Evolutionary conservation across 2,329 filamentous ascomycete genomes (phyloP).

Genomic region (Coniosporium tulheliwenetii): DNA sequence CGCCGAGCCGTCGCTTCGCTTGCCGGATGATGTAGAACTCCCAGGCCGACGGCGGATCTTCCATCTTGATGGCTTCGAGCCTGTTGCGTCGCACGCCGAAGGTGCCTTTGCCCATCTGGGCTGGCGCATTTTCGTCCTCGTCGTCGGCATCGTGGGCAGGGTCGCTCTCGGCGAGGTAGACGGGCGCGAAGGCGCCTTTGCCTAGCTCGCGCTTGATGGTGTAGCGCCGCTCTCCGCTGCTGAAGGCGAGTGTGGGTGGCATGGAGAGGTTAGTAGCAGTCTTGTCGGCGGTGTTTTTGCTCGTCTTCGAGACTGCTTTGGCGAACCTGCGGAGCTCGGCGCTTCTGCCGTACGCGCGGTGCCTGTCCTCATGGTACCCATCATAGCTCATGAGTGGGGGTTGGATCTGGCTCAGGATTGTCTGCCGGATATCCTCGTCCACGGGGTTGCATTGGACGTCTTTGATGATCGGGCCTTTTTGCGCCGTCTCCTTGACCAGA

Average conservation of each 20-base stretch:
- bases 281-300: constrained; percentile 40
- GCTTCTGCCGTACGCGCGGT: constrained; percentile 48
- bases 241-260: constrained; percentile 53
- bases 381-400: constrained; percentile 59
- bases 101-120: constrained; percentile 45
- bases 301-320: constrained; percentile 47
- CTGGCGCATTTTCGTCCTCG: constrained; percentile 26
- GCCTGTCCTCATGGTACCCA: constrained; percentile 63
- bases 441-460: constrained; percentile 82
- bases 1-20: constrained; percentile 59
- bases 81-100: constrained; percentile 40
- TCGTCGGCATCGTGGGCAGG: constrained; percentile 34
- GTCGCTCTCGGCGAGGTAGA: constrained; percentile 53
- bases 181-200: constrained; percentile 85
- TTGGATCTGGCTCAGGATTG: constrained; percentile 59
- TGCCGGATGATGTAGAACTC: constrained; percentile 93
- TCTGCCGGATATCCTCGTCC: constrained; percentile 55
- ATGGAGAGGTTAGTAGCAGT: constrained; percentile 42
- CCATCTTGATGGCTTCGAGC: constrained; percentile 87
- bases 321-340: constrained; percentile 69
- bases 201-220: constrained; percentile 74
- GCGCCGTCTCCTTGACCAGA: constrained; percentile 26
- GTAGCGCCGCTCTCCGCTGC: constrained; percentile 51
- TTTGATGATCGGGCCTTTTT: constrained; percentile 59
- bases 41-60: constrained; percentile 77